phyloP scores from a whole-genome alignment of 257 asterid genomes.

The Echium plantagineum region DNA sequence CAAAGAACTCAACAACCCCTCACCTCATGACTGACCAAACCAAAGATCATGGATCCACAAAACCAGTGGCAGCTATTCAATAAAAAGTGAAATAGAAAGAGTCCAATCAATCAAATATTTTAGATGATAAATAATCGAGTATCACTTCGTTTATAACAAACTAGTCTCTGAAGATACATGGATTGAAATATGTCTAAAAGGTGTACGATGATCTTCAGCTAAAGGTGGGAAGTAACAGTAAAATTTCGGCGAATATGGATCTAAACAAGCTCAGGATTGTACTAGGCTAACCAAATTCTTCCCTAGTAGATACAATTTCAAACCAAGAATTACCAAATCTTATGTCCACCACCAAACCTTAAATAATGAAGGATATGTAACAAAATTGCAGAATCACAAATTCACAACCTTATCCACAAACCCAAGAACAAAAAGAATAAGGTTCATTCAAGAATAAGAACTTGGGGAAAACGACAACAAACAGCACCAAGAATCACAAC shows the following conservation, averaged over 20 bases:
- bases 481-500: constrained; percentile 51
- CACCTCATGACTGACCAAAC: background rate
- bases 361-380: constrained; percentile 20
- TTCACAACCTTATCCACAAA: constrained; percentile 46
- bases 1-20: background rate
- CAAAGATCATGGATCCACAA: constrained; percentile 4
- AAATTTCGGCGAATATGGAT: constrained; percentile 17
- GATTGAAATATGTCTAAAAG: background rate
- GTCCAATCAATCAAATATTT: background rate
- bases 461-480: constrained; percentile 21
- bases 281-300: background rate
- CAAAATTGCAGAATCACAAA: constrained; percentile 37
- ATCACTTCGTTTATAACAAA: no score
- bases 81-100: background rate
- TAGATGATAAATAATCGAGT: background rate
- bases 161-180: background rate
- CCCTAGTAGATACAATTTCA: constrained; percentile 10
- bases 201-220: background rate
- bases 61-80: constrained; percentile 3
- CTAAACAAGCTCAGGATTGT: constrained; percentile 7
- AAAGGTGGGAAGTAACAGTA: constrained; percentile 19
- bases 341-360: constrained; percentile 41
- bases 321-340: constrained; percentile 25
- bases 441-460: constrained; percentile 24
- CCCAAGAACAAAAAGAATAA: no score